These are phyloP conservation scores for Blumeria hordei DNA, from an alignment of 2,329 filamentous ascomycete species.

Conservation along the genomic window DNA sequence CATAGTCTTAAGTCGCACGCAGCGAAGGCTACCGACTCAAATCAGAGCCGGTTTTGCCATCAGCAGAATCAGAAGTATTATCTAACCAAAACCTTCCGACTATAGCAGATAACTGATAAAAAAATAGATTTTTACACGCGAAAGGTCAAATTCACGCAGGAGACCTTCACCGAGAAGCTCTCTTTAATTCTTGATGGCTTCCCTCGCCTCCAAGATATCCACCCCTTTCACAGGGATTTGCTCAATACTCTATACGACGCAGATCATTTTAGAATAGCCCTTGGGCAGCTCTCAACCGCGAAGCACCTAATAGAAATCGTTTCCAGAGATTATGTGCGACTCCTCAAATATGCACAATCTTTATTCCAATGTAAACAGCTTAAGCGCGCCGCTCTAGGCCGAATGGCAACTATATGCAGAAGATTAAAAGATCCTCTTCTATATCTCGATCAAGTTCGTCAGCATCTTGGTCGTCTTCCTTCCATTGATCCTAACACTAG, in stretches of 20 bases:
- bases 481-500: constrained; percentile 96
- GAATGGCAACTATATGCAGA: constrained; percentile 95
- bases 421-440: constrained; percentile 81
- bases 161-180: constrained; percentile 91
- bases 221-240: constrained; percentile 66
- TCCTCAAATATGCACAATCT: constrained; percentile 89
- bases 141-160: constrained; percentile 95
- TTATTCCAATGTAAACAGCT: constrained; percentile 98
- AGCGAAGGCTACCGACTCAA: constrained; percentile 80
- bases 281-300: constrained; percentile 85
- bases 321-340: constrained; percentile 80
- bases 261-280: constrained; percentile 90
- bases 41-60: constrained; percentile 94
- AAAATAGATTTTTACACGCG: constrained; percentile 69
- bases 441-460: constrained; percentile 88
- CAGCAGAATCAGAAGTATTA: constrained; percentile 50
- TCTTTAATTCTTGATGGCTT: constrained; percentile 78
- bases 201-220: constrained; percentile 77
- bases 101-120: constrained; percentile 6
- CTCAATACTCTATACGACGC: constrained; percentile 98
- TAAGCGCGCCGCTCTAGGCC: constrained; percentile 83
- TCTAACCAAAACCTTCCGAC: constrained; percentile 1
- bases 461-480: constrained; percentile 90
- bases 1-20: constrained; percentile 83
- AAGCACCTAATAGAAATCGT: constrained; percentile 95